Base-by-base conservation (phyloP, 768 basidiomycete species). In the Pulveroboletus sp. region DNA sequence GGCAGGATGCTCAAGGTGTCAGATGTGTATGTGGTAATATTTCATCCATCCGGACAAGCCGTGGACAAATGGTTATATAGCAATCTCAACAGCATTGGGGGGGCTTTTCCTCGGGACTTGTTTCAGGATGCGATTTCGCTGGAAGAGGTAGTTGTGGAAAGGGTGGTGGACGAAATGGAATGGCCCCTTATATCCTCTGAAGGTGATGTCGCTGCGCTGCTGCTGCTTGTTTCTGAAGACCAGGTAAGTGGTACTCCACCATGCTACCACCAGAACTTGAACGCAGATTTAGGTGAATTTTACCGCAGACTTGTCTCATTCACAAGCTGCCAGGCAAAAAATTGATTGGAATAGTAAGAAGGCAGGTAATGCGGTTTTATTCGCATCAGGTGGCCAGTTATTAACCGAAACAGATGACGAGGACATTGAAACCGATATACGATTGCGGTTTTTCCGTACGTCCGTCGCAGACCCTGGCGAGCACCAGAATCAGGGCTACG, bases 321-420 rank as follows among this genome's bases (percentile, higher is more conserved):
- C 84, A 12, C 80, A 77, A 52, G 69, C 72, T 6, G 77, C 81
- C 33, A 78, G 84, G 7, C 63, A 72, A 21, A 69, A 65, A 11
- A 70, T 87, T 31, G 88, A 91, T 59, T 91, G 86, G 80, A 90
- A 90, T 56, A 95, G 90, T 66, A 91, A 91, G 71, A 90, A 90
- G 75, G 85, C 87, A 55, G 89, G 90, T 87, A 52, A 47, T 74
- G 25, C 19, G 10, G 25, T 32, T 32, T 45, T 32, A 43, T 13
- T 37, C 19, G 17, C 6, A 41, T 40, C 44, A 10, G n/a, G 36
- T 38, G 10, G 13, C 20, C 43, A 35, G 25, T 43, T 52, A 54
- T 53, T 45, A 40, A 19, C 51, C 33, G 29, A 24, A 36, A 33
- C 54, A 92, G 90, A 90, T 61, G 90, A 94, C 59, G 86, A 91